These are phyloP conservation scores for Nepenthes alata DNA, from an alignment of 179 eudicot genomes.

Conservation along the genomic window DNA sequence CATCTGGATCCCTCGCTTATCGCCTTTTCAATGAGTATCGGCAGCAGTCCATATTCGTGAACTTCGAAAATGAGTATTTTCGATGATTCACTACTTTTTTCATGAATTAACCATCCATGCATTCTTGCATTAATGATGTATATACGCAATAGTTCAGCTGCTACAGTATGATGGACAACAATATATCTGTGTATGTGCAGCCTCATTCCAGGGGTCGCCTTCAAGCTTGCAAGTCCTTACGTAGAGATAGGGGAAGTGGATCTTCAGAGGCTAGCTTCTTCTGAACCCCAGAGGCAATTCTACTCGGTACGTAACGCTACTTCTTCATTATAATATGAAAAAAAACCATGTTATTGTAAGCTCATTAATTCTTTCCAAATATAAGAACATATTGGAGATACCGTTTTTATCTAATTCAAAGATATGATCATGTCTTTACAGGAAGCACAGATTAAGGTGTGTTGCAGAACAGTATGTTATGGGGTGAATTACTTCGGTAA, in stretches of 20 bases:
- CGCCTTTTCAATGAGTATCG: constrained; percentile 19
- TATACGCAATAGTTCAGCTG: neutral
- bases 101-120: constrained; percentile 12
- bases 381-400: too few relatives aligned
- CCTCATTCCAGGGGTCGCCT: constrained; percentile 63
- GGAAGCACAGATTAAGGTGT: constrained; percentile 84
- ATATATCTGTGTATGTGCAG: constrained; percentile 7
- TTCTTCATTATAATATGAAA: neutral
- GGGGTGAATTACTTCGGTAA: neutral
- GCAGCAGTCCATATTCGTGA: constrained; percentile 3
- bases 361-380: neutral
- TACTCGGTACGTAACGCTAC: constrained; percentile 26
- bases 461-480: neutral
- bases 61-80: neutral
- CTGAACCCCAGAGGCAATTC: constrained; percentile 43
- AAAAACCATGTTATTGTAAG: too few relatives aligned
- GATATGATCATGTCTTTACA: constrained; percentile 10
- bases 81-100: neutral
- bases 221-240: constrained; percentile 31
- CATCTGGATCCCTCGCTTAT: constrained; percentile 2
- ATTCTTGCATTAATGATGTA: neutral
- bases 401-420: too few relatives aligned
- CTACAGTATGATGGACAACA: neutral
- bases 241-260: constrained; percentile 42
- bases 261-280: constrained; percentile 35